Conservation (phyloP, 352 stramenopile species). For the Phytophthora fragariae region DNA sequence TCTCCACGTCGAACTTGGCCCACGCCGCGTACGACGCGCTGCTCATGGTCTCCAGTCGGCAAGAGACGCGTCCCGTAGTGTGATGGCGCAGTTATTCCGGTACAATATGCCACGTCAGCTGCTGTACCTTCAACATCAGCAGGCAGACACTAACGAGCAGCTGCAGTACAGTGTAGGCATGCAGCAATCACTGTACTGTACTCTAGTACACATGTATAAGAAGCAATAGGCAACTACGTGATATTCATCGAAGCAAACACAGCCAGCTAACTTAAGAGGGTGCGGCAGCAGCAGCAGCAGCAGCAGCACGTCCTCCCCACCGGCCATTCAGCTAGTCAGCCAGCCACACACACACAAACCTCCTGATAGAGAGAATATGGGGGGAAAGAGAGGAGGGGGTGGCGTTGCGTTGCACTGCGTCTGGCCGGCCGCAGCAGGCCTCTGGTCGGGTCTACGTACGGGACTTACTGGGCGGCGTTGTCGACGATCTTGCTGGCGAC, state of each 20-base stretch:
- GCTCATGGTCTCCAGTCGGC: constrained; percentile 31
- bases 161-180: too few species aligned
- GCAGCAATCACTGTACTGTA: too few species aligned
- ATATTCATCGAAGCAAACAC: constrained; percentile 50
- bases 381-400: not conserved
- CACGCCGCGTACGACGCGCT: constrained; percentile 62
- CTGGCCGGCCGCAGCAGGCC: not conserved
- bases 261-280: constrained; percentile 54
- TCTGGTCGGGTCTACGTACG: too few species aligned
- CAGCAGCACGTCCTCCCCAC: not conserved
- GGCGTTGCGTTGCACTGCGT: not conserved
- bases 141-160: constrained; percentile 6
- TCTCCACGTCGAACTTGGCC: constrained; percentile 74
- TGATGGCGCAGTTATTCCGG: not conserved
- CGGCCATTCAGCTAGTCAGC: too few species aligned
- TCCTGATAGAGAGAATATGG: not conserved
- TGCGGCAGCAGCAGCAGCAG: constrained; percentile 1
- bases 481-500: constrained; percentile 84
- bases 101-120: not conserved
- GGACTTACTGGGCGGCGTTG: constrained; percentile 36
- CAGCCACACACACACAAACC: too few species aligned
- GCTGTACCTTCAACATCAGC: not conserved
- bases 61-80: constrained; percentile 8
- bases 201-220: not conserved
- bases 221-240: constrained; percentile 35